Evolutionary conservation across 495 filamentous ascomycete genomes (phyloP).

Genomic region (Evansstolkia leycettana): DNA sequence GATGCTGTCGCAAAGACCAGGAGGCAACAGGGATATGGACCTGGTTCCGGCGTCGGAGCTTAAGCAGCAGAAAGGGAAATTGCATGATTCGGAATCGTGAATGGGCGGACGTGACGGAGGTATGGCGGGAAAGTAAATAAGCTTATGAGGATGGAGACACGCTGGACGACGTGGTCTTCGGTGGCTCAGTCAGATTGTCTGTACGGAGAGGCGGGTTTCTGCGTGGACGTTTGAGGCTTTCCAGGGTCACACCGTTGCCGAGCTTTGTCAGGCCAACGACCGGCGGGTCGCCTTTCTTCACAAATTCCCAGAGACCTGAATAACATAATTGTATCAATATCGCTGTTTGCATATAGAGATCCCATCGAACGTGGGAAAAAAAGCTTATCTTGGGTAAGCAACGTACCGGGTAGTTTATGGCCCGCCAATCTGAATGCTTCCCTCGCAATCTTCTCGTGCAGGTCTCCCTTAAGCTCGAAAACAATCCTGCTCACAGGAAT

Average conservation of each 20-base stretch:
- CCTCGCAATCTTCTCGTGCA: conserved; percentile 88
- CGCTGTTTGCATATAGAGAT: background rate
- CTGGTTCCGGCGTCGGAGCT: conserved; percentile 42
- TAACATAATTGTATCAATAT: conserved; percentile 2
- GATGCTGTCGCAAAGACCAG: conserved; percentile 30
- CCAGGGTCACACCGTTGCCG: conserved; percentile 63
- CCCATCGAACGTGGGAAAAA: background rate
- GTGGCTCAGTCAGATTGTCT: conserved; percentile 18
- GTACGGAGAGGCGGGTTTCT: conserved; percentile 45
- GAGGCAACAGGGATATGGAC: conserved; percentile 49
- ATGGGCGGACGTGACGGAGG: conserved; percentile 4
- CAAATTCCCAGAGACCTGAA: conserved; percentile 82
- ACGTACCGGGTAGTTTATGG: conserved; percentile 86
- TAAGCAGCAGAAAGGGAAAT: conserved; percentile 10
- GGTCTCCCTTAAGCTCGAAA: conserved; percentile 79
- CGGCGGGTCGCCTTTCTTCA: conserved; percentile 81
- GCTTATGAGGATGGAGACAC: conserved; percentile 29
- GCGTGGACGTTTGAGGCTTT: conserved; percentile 65
- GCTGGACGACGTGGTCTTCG: conserved; percentile 26
- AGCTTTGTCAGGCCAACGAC: conserved; percentile 92
- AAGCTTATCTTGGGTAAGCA: background rate
- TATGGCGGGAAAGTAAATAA: conserved; percentile 2
- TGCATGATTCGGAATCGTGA: background rate
- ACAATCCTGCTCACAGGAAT: conserved; percentile 79
- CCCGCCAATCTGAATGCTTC: conserved; percentile 92